Evolutionary conservation across 1,139 yeast genomes (phyloP).

Genomic region (Magnusiomyces tetraspermus): DNA sequence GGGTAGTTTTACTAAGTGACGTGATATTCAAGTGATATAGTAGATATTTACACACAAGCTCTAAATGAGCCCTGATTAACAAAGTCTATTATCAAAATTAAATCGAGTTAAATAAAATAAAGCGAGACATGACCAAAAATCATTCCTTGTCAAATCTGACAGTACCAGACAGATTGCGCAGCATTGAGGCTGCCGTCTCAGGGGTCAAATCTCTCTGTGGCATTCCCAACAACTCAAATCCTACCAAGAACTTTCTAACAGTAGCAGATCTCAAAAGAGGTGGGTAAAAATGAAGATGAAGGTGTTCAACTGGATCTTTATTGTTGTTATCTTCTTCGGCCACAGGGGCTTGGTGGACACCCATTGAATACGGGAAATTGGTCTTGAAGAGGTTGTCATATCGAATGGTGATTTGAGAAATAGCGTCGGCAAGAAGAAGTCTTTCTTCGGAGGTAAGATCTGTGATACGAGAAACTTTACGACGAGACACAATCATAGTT

Average conservation of each 20-base stretch:
- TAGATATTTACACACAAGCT: too few relatives aligned
- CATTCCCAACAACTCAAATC: constrained; percentile 71
- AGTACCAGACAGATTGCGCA: constrained; percentile 8
- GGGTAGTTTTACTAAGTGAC: too few relatives aligned
- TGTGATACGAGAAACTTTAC: constrained; percentile 43
- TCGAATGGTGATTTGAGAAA: constrained; percentile 49
- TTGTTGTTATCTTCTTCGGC: constrained; percentile 16
- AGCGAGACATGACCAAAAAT: neutral
- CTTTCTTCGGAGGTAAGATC: constrained; percentile 45
- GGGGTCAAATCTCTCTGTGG: constrained; percentile 72
- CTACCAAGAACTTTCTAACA: constrained; percentile 66
- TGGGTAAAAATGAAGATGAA: constrained; percentile 73
- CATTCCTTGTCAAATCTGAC: neutral
- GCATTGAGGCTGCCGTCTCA: constrained; percentile 51
- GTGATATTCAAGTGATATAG: too few relatives aligned
- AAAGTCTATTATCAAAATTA: too few relatives aligned
- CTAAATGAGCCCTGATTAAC: too few relatives aligned
- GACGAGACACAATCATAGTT: constrained; percentile 50
- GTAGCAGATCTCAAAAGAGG: constrained; percentile 68
- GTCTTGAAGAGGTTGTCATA: constrained; percentile 66
- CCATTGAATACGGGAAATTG: constrained; percentile 74
- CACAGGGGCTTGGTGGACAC: constrained; percentile 56
- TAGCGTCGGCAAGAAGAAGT: constrained; percentile 47
- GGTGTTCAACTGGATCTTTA: constrained; percentile 43
- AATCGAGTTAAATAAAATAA: neutral